These are phyloP conservation scores for Colletotrichum horii DNA, from an alignment of 2,329 filamentous ascomycete species.

Conservation along the genomic window DNA sequence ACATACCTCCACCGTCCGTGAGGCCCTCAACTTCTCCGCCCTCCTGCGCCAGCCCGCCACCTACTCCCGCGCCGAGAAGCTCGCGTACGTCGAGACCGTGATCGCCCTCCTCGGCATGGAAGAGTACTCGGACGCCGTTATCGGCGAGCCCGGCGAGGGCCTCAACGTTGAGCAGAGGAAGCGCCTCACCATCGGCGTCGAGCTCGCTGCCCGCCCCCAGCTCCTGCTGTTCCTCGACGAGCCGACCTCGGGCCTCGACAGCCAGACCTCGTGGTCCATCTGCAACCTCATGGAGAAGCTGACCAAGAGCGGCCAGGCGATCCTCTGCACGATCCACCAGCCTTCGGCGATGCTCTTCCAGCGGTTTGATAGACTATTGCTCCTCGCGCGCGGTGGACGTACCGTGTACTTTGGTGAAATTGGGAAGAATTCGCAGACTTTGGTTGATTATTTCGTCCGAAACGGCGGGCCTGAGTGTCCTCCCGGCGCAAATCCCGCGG, in stretches of 20 bases:
- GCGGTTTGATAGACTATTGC: slow-evolving; percentile 22
- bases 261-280: slow-evolving; percentile 78
- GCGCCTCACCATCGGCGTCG: slow-evolving; percentile 76
- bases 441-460: slow-evolving; percentile 57
- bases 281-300: slow-evolving; percentile 72
- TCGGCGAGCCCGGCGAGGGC: slow-evolving; percentile 69
- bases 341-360: slow-evolving; percentile 23
- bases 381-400: slow-evolving; percentile 28
- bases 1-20: slow-evolving; percentile 69
- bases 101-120: slow-evolving; percentile 43
- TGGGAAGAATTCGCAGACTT: slow-evolving; percentile 49
- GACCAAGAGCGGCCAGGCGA: slow-evolving; percentile 53
- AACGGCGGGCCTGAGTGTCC: slow-evolving; percentile 54
- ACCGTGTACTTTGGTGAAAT: slow-evolving; percentile 61
- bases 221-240: slow-evolving; percentile 79
- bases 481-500: slow-evolving; percentile 55
- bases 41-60: slow-evolving; percentile 69
- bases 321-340: slow-evolving; percentile 31
- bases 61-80: slow-evolving; percentile 41
- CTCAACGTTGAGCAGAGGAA: slow-evolving; percentile 49
- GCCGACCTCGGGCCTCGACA: slow-evolving; percentile 77
- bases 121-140: slow-evolving; percentile 74
- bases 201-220: slow-evolving; percentile 76
- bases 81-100: slow-evolving; percentile 31
- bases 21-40: slow-evolving; percentile 71